phyloP scores from a whole-genome alignment of 2,329 filamentous ascomycete species.

The Camillea tinctor region DNA sequence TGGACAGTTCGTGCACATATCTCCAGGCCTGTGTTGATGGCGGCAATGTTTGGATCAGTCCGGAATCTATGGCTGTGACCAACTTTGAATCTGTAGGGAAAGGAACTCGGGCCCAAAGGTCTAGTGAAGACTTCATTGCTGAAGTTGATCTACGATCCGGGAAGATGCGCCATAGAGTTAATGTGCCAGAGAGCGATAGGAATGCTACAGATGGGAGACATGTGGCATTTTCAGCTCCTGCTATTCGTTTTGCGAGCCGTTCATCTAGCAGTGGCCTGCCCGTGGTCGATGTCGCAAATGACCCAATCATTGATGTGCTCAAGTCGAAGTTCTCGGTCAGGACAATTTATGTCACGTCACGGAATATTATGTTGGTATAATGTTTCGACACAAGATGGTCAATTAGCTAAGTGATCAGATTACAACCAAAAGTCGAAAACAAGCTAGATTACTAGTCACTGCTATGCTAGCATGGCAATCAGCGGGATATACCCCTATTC shows the following conservation, averaged over 20 bases:
- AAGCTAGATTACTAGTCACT: neutral
- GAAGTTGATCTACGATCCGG: slow-evolving; percentile 27
- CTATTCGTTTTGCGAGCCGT: slow-evolving; percentile 25
- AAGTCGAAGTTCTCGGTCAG: slow-evolving; percentile 21
- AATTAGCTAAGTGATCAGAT: neutral
- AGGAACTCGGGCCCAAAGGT: slow-evolving; percentile 5
- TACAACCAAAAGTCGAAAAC: neutral
- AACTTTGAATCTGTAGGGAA: slow-evolving; percentile 16
- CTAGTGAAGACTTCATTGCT: slow-evolving; percentile 26
- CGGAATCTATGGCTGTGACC: slow-evolving; percentile 15
- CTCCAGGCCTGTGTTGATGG: slow-evolving; percentile 22
- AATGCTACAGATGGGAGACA: slow-evolving; percentile 20
- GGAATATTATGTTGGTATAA: slow-evolving; percentile 27
- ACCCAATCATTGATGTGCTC: slow-evolving; percentile 21
- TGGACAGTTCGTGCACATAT: slow-evolving; percentile 22
- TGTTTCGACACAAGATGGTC: neutral
- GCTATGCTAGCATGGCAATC: neutral
- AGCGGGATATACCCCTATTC: too few species aligned
- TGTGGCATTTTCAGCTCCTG: slow-evolving; percentile 25
- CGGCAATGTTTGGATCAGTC: slow-evolving; percentile 25
- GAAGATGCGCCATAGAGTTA: slow-evolving; percentile 27
- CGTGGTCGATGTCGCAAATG: slow-evolving; percentile 21
- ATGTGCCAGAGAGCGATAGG: slow-evolving; percentile 22
- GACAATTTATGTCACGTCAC: slow-evolving; percentile 25
- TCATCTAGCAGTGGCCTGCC: slow-evolving; percentile 25